phyloP scores from a whole-genome alignment of 2,329 filamentous ascomycete species.

The Diaporthe sp. region DNA sequence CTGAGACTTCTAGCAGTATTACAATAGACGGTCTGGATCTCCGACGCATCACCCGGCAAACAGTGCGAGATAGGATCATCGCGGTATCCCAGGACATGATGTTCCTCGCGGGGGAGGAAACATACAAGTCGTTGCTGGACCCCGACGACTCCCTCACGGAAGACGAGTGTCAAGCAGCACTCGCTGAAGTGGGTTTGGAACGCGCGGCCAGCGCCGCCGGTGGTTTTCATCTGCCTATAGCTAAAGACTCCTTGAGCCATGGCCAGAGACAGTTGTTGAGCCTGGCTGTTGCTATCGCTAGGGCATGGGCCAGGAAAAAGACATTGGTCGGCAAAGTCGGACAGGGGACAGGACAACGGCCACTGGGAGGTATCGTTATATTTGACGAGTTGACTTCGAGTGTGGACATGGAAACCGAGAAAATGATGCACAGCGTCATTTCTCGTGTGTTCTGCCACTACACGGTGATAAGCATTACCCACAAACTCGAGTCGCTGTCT shows the following conservation, averaged over 20 bases:
- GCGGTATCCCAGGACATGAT: neutral
- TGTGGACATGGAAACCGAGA: neutral
- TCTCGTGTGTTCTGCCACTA: neutral
- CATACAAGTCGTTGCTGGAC: neutral
- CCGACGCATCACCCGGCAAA: neutral
- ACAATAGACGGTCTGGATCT: neutral
- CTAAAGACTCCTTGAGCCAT: neutral
- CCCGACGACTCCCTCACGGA: neutral
- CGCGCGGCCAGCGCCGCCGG: neutral
- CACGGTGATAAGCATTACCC: constrained; percentile 4
- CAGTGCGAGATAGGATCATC: neutral
- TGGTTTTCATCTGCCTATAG: neutral
- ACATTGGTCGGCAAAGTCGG: neutral
- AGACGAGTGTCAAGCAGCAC: neutral
- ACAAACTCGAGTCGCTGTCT: neutral
- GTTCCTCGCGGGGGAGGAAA: neutral
- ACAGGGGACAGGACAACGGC: neutral
- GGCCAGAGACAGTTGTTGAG: neutral
- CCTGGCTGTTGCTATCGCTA: neutral
- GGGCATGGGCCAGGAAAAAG: neutral
- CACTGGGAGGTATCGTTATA: neutral
- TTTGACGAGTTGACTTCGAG: neutral
- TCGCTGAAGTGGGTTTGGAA: neutral
- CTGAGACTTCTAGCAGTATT: neutral
- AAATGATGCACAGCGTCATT: neutral